Conservation (phyloP, 768 basidiomycete species). For the Lactarius akahatsu region DNA sequence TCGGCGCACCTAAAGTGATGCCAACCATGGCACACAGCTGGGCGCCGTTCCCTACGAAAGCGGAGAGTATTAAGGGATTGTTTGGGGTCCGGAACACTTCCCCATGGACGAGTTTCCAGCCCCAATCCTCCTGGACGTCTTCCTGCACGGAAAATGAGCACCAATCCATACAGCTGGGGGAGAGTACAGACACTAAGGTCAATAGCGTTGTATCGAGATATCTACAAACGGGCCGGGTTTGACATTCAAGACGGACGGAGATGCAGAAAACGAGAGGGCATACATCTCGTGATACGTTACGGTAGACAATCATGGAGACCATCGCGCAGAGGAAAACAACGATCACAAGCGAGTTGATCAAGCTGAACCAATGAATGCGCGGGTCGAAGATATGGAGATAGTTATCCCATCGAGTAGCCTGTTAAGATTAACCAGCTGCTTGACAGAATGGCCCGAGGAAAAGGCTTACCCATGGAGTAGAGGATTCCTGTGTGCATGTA, state of each 20-base stretch:
- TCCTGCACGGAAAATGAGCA: constrained; percentile 50
- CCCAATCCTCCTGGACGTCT: constrained; percentile 96
- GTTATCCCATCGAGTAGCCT: constrained; percentile 96
- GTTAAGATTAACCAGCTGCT: constrained; percentile 14
- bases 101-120: constrained; percentile 96
- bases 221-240: constrained; percentile 42
- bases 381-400: constrained; percentile 94
- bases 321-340: constrained; percentile 88
- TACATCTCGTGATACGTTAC: constrained; percentile 87
- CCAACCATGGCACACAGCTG: constrained; percentile 85
- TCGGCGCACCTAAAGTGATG: constrained; percentile 71
- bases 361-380: constrained; percentile 94
- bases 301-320: constrained; percentile 88
- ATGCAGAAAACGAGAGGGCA: constrained; percentile 30
- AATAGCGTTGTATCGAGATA: constrained; percentile 91
- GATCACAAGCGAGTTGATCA: constrained; percentile 90
- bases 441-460: background rate
- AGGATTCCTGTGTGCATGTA: constrained; percentile 60
- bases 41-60: constrained; percentile 87
- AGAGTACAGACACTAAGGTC: constrained; percentile 71
- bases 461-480: constrained; percentile 70
- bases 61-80: constrained; percentile 73
- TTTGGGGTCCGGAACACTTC: constrained; percentile 90
- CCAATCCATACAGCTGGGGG: background rate
- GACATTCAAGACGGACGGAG: background rate